These are phyloP conservation scores for Viridothelium virens DNA, from an alignment of 495 filamentous ascomycete species.

Conservation along the genomic window DNA sequence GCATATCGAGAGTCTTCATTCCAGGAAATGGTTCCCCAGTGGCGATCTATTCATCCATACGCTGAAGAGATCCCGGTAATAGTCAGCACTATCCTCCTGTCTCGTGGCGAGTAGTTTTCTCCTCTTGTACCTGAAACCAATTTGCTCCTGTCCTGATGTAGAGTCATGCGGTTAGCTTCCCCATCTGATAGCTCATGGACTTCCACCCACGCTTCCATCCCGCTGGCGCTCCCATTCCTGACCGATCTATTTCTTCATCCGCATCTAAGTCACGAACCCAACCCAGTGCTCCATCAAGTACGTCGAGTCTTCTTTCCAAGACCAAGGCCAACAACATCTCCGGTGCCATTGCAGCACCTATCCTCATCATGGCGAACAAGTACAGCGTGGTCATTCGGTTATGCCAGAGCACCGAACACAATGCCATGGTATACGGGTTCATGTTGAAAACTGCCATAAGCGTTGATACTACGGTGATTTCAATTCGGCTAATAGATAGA, in stretches of 20 bases:
- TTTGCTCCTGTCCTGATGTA: too few species aligned
- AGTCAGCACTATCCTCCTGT: too few species aligned
- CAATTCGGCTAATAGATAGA: conserved; percentile 23
- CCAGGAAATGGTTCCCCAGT: too few species aligned
- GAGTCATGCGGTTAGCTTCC: too few species aligned
- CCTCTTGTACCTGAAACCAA: too few species aligned
- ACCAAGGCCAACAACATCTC: neutral
- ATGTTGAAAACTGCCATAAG: conserved; percentile 25
- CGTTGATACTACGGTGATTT: conserved; percentile 24
- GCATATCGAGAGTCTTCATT: too few species aligned
- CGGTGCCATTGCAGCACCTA: conserved; percentile 23
- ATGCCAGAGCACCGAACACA: conserved; percentile 22
- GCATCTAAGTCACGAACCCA: neutral
- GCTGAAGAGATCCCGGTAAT: too few species aligned
- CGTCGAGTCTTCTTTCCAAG: neutral
- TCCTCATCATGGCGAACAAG: conserved; percentile 29
- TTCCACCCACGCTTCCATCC: neutral
- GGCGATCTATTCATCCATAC: too few species aligned
- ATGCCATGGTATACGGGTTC: conserved; percentile 21
- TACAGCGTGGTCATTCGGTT: conserved; percentile 30
- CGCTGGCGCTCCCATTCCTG: neutral
- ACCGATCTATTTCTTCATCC: neutral
- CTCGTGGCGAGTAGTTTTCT: too few species aligned
- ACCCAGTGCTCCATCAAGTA: neutral
- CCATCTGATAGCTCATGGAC: neutral